phyloP scores from a whole-genome alignment of 2,329 filamentous ascomycete genomes.

The Orbilia oligospora region DNA sequence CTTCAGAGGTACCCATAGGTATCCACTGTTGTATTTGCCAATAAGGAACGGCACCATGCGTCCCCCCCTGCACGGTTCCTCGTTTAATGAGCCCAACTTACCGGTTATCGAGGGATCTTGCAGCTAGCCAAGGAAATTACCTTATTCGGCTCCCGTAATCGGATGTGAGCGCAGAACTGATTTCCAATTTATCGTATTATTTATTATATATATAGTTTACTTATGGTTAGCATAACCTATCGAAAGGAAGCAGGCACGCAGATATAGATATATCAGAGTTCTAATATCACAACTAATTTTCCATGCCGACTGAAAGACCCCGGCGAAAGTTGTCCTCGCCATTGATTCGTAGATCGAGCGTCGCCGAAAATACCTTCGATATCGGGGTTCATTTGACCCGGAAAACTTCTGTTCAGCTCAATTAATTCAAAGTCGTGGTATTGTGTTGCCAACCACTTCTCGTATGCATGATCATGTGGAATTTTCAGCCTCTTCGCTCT shows the following conservation, averaged over 20 bases:
- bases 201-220: not conserved
- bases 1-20: constrained; percentile 10
- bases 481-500: constrained; percentile 44
- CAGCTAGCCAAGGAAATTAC: constrained; percentile 16
- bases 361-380: not conserved
- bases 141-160: not conserved
- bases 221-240: not conserved
- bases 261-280: not conserved
- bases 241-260: not conserved
- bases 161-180: not conserved
- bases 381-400: not conserved
- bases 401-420: constrained; percentile 2
- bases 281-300: not conserved
- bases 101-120: constrained; percentile 50
- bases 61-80: constrained; percentile 28
- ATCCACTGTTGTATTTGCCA: constrained; percentile 13
- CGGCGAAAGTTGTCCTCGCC: not conserved
- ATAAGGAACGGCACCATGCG: constrained; percentile 18
- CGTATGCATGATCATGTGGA: constrained; percentile 23
- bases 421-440: too few species aligned
- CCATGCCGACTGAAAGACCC: not conserved
- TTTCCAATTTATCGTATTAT: not conserved
- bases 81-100: constrained; percentile 33
- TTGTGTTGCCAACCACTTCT: constrained; percentile 24
- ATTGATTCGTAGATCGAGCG: not conserved